Evolutionary conservation across 2,329 filamentous ascomycete species (phyloP).

Genomic region (Sporothrix variecibatus): DNA sequence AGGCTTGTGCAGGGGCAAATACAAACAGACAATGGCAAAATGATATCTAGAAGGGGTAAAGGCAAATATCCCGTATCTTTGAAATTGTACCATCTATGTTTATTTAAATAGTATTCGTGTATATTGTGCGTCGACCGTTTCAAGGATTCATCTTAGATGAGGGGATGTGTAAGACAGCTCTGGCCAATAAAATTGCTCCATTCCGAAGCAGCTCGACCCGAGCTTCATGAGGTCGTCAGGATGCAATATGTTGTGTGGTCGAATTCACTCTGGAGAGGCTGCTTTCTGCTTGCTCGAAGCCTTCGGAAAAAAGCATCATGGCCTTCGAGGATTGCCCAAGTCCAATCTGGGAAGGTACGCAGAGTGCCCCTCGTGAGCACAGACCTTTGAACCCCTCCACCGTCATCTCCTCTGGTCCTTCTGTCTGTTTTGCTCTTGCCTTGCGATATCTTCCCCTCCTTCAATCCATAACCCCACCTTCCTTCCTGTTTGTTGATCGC

Average conservation of each 20-base stretch:
- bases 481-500: neutral
- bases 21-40: neutral
- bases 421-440: neutral
- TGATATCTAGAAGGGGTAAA: neutral
- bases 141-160: neutral
- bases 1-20: neutral
- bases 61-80: neutral
- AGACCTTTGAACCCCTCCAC: neutral
- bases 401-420: neutral
- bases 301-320: neutral
- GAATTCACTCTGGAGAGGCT: no score
- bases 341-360: neutral
- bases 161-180: neutral
- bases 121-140: neutral
- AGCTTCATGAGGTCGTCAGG: neutral
- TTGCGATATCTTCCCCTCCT: neutral
- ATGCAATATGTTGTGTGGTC: neutral
- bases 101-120: neutral
- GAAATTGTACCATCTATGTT: no score
- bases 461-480: neutral
- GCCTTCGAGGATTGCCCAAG: neutral
- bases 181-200: neutral
- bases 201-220: neutral
- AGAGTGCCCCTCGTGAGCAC: slow-evolving; percentile 5
- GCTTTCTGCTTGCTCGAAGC: no score